Evolutionary conservation across 1,284 basidiomycete genomes (phyloP).

Genomic region (Uromyces viciae-fabae): DNA sequence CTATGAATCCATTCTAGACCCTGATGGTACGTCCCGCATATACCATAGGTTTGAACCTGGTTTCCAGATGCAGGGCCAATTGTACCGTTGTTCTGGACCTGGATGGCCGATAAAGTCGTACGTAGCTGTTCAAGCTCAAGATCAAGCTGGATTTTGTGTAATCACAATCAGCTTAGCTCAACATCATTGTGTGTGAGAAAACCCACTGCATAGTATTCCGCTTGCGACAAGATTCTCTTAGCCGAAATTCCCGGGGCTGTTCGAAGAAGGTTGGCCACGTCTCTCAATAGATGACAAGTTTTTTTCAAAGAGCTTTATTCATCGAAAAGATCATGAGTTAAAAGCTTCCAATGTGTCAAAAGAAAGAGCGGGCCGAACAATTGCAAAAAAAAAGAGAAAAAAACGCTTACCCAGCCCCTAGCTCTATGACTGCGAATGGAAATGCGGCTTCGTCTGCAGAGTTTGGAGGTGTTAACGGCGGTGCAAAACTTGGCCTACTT

Average conservation of each 20-base stretch:
- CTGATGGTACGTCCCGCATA: constrained; percentile 84
- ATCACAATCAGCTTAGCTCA: too few relatives aligned
- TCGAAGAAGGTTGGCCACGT: constrained; percentile 27
- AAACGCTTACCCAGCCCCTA: constrained; percentile 31
- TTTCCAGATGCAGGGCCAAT: constrained; percentile 43
- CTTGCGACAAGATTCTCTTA: constrained; percentile 2
- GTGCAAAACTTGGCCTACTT: neutral
- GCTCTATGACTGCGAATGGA: constrained; percentile 30
- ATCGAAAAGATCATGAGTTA: neutral
- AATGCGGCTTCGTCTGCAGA: neutral
- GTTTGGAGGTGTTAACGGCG: neutral
- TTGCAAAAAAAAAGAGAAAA: neutral
- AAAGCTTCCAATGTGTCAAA: neutral
- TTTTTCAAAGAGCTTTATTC: constrained; percentile 38
- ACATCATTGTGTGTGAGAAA: neutral
- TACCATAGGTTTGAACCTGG: constrained; percentile 59
- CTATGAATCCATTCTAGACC: constrained; percentile 62
- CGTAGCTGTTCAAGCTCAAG: constrained; percentile 31
- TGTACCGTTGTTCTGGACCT: constrained; percentile 32
- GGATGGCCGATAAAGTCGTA: constrained; percentile 27
- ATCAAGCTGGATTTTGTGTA: constrained; percentile 26
- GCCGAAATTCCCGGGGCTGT: neutral
- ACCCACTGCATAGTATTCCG: constrained; percentile 44
- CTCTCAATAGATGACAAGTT: constrained; percentile 31
- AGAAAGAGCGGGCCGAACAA: neutral